Conservation (phyloP, 108 stramenopile species). For the Conticribra guillardii region DNA sequence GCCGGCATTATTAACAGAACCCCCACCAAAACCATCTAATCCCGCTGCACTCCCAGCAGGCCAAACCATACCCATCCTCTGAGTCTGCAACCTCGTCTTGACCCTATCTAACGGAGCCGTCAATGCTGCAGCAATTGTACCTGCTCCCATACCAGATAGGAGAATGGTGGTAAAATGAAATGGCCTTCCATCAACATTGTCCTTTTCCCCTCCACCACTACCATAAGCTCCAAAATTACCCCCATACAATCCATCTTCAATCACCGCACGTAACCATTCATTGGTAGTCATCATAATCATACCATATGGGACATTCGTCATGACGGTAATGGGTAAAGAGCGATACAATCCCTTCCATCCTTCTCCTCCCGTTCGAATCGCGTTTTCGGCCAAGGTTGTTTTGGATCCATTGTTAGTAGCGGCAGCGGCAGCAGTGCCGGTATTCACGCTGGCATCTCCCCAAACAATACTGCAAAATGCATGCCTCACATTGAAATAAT, state of each 20-base stretch:
- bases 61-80: slow-evolving; percentile 54
- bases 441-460: background rate
- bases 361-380: slow-evolving; percentile 73
- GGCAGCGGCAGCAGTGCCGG: background rate
- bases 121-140: slow-evolving; percentile 84
- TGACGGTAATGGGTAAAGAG: slow-evolving; percentile 91
- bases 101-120: slow-evolving; percentile 98
- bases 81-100: slow-evolving; percentile 93
- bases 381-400: no score
- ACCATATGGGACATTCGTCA: slow-evolving; percentile 98
- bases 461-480: slow-evolving; percentile 60
- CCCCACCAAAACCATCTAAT: no score
- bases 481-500: slow-evolving; percentile 82
- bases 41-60: no score
- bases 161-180: slow-evolving; percentile 59
- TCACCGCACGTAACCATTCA: slow-evolving; percentile 74
- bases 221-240: slow-evolving; percentile 1
- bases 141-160: slow-evolving; percentile 85
- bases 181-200: slow-evolving; percentile 20
- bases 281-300: slow-evolving; percentile 96
- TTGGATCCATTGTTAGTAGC: no score
- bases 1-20: no score
- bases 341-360: slow-evolving; percentile 85
- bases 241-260: slow-evolving; percentile 56
- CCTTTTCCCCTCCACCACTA: background rate